Evolutionary conservation across 495 filamentous ascomycete species (phyloP), one percentile per base, ranked within the genome.

Genomic region (Xylaria telfairii): DNA sequence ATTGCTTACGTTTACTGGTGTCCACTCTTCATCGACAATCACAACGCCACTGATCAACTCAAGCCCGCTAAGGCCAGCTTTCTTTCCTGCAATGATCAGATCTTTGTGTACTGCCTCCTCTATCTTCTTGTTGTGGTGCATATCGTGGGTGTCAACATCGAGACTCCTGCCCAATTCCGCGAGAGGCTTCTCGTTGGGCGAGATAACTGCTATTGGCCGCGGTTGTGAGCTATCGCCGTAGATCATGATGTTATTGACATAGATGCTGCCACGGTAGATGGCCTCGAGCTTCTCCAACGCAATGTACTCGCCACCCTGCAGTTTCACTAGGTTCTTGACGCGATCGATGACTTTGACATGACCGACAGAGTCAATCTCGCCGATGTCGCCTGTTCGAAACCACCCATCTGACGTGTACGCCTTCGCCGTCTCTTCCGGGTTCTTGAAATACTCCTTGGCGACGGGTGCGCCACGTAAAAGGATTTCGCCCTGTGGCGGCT

Each of bases 351-450:
- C 91, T 68, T 87, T 85, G 79, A 97, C 88, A 73, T 95, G 92
- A 71, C 95, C 95, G 57, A 89, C 81, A 28, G 87, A 84, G 75
- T 95, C 92, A 42, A 98, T 82, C 30, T 86, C 85, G 75, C 89
- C 91, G 46, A 98, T 92, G 71, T 98, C 95, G 12, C 95, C 95
- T 0, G 95, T 97, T 53, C 89, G 88, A 86, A 97, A 97, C 95
- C 95, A 98, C 56, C 95, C 95, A 70, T 97, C 95, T 46, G 89
- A 80, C 0, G 93, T 91, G 44, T 97, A 83, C 9, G 90, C 91
- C 80, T 93, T 93, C 60, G 85, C 83, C 7, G 95, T 97, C 79
- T 96, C 92, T 39, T 92, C 93, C 3, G 90, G 86, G 79, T 95
- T 92, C 75, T 91, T 90, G 83, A 89, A 94, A 78, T 98, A 98